Evolutionary conservation across 768 basidiomycete genomes (phyloP).

Genomic region (Naganishia randhawae): DNA sequence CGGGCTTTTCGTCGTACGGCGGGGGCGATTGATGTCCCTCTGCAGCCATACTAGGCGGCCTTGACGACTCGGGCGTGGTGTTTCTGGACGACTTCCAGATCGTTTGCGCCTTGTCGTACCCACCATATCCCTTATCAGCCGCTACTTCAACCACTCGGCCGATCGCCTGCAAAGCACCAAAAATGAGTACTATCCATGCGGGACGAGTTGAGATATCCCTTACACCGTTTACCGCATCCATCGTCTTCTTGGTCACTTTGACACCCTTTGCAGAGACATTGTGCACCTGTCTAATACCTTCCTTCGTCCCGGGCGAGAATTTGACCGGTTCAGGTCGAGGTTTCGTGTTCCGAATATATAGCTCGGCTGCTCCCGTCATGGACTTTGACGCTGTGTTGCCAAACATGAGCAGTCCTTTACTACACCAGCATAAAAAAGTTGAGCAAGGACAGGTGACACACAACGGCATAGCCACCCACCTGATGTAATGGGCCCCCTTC

Average conservation of each 20-base stretch:
- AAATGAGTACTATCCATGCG: neutral
- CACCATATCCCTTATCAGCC: conserved; percentile 12
- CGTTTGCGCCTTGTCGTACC: conserved; percentile 25
- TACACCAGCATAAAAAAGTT: conserved; percentile 38
- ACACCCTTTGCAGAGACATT: conserved; percentile 65
- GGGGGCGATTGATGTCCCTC: neutral
- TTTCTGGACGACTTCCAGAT: conserved; percentile 9
- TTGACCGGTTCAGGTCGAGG: conserved; percentile 59
- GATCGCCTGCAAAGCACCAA: conserved; percentile 15
- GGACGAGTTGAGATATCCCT: conserved; percentile 23
- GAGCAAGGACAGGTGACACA: neutral
- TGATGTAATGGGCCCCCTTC: conserved; percentile 56
- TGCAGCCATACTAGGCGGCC: neutral
- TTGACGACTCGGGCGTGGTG: neutral
- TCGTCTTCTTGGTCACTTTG: conserved; percentile 63
- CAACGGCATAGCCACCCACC: conserved; percentile 38
- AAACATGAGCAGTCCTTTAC: conserved; percentile 65
- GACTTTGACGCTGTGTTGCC: conserved; percentile 64
- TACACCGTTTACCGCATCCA: conserved; percentile 58
- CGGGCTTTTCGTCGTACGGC: conserved; percentile 10
- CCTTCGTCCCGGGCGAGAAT: conserved; percentile 62
- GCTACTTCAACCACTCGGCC: conserved; percentile 24
- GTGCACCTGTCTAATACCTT: conserved; percentile 62
- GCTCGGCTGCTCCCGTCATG: conserved; percentile 61
- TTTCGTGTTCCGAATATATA: conserved; percentile 61